Conservation (phyloP, 495 filamentous ascomycete species). For the Beverwykella pulmonaria region DNA sequence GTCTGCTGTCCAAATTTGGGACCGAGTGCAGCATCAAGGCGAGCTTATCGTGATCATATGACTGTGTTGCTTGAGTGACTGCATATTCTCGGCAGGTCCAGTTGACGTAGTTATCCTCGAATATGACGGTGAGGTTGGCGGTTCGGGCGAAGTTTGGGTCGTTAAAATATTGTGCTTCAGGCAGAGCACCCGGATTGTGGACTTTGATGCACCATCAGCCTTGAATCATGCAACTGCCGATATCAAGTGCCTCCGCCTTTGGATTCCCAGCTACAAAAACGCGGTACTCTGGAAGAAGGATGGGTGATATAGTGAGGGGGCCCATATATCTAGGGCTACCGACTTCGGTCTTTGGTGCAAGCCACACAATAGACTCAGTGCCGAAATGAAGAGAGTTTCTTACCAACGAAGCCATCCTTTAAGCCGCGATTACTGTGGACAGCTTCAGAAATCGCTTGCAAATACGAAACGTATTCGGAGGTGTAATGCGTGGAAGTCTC, state of each 20-base stretch:
- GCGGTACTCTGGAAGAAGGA: constrained; percentile 7
- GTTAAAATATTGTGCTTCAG: constrained; percentile 27
- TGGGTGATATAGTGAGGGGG: constrained; percentile 16
- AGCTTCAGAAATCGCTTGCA: constrained; percentile 41
- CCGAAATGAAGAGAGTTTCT: constrained; percentile 27
- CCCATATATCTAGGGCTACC: constrained; percentile 10
- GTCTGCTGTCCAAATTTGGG: constrained; percentile 5
- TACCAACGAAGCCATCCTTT: constrained; percentile 35
- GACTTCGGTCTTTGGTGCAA: constrained; percentile 18
- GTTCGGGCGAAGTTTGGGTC: constrained; percentile 20
- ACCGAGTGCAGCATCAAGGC: constrained; percentile 30
- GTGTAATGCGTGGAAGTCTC: constrained; percentile 40
- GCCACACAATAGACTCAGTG: constrained; percentile 17
- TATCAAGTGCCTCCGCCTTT: constrained; percentile 2
- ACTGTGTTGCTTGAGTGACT: constrained; percentile 9
- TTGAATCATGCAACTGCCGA: constrained; percentile 32
- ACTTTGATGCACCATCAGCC: constrained; percentile 29
- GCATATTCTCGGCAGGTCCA: constrained; percentile 14
- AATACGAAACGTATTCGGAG: constrained; percentile 41
- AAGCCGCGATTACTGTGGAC: constrained; percentile 39
- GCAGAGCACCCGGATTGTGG: constrained; percentile 37
- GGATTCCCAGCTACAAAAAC: not conserved
- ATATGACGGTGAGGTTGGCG: constrained; percentile 32
- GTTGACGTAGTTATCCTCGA: constrained; percentile 28
- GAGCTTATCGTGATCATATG: constrained; percentile 20